Conservation (phyloP, 2,329 filamentous ascomycete species). For the Ploettnerulaceae sp. region DNA sequence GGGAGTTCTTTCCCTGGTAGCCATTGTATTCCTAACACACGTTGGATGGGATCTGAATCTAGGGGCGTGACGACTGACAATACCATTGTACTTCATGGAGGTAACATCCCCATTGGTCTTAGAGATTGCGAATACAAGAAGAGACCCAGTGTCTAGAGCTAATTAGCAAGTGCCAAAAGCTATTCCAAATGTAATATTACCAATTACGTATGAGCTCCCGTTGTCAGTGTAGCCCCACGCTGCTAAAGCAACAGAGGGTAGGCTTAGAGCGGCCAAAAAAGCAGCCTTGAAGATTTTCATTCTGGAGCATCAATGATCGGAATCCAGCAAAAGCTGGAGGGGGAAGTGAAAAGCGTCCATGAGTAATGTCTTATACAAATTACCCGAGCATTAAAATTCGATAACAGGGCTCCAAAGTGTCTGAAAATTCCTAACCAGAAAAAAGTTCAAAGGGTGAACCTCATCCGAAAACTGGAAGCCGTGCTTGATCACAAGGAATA, state of each 20-base stretch:
- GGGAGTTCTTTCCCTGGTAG: conserved; percentile 13
- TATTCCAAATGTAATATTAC: background rate
- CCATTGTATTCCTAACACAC: conserved; percentile 4
- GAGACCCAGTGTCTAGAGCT: conserved; percentile 30
- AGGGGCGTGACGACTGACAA: conserved; percentile 3
- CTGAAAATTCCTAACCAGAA: background rate
- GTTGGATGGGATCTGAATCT: background rate
- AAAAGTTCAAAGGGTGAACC: background rate
- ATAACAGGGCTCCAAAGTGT: background rate
- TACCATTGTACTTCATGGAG: conserved; percentile 34
- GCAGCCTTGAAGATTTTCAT: conserved; percentile 12
- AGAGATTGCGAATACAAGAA: conserved; percentile 35
- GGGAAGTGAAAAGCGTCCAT: background rate
- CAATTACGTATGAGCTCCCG: conserved; percentile 38
- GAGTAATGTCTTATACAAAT: background rate
- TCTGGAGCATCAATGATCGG: background rate
- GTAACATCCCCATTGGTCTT: conserved; percentile 36
- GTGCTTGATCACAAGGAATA: background rate
- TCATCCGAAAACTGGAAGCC: background rate
- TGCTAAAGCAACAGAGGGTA: conserved; percentile 30
- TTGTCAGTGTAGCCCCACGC: conserved; percentile 39
- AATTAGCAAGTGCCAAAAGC: background rate
- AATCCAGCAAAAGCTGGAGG: background rate
- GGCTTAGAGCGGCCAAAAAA: conserved; percentile 6
- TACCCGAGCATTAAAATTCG: background rate